A percentile compares a stretch with the other conserved stretches of the same genome.
phyloP scores from a whole-genome alignment of 2,329 filamentous ascomycete genomes.

The Teratosphaeria pseudoeucalypti region DNA sequence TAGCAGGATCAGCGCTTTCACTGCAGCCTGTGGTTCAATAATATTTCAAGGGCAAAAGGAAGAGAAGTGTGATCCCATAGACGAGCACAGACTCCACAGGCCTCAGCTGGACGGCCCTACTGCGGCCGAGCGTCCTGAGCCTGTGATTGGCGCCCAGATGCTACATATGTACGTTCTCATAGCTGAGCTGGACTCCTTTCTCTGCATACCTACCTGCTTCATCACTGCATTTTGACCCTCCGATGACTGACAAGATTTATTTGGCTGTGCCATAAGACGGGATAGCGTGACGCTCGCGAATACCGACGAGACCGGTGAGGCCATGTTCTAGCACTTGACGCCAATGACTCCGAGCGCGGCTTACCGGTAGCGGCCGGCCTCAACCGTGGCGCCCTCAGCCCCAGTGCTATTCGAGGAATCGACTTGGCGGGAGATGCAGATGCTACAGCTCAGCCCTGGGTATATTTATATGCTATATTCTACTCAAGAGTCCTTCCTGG shows the following conservation, averaged over 20 bases:
- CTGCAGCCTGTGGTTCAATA: background rate
- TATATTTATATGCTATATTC: background rate
- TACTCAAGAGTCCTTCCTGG: background rate
- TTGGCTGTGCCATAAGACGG: too few relatives aligned
- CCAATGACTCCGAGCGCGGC: too few relatives aligned
- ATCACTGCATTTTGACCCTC: background rate
- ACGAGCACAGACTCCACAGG: background rate
- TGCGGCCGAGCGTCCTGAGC: background rate
- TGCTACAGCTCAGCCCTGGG: background rate
- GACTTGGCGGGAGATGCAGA: background rate
- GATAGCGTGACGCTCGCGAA: too few relatives aligned
- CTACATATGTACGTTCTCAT: background rate
- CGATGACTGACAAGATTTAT: background rate
- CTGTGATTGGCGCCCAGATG: background rate
- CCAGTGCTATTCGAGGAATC: background rate
- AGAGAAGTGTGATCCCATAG: background rate
- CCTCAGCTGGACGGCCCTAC: background rate
- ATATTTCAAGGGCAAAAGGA: background rate
- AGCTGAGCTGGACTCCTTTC: background rate
- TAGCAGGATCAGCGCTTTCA: too few relatives aligned
- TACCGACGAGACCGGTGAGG: background rate
- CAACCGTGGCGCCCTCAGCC: background rate
- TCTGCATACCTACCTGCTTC: background rate
- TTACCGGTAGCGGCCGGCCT: background rate
- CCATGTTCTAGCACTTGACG: background rate